Evolutionary conservation across 192 early-diverging fungal genomes (phyloP).

Genomic region (Gigaspora rosea): DNA sequence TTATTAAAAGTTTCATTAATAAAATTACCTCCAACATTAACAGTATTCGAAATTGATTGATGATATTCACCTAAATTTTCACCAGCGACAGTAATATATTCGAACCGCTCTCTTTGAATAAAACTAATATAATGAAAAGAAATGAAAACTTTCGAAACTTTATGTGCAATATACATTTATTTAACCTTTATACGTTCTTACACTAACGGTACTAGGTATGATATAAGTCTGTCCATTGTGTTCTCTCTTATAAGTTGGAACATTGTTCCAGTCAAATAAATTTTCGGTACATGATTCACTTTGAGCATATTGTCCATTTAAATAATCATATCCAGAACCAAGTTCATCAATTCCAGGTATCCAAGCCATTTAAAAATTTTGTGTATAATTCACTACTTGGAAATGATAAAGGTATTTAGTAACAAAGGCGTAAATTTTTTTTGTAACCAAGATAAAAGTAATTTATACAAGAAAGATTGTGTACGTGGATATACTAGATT

Average conservation of each 20-base stretch:
- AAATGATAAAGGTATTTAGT: too few relatives aligned
- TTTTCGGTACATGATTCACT: neutral
- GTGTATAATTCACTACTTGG: too few relatives aligned
- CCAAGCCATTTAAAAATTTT: too few relatives aligned
- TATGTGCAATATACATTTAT: neutral
- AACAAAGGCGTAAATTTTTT: too few relatives aligned
- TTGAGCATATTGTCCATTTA: neutral
- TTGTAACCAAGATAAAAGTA: too few relatives aligned
- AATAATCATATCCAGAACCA: too few relatives aligned
- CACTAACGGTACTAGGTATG: conserved; percentile 1
- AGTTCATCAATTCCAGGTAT: too few relatives aligned
- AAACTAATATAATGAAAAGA: too few relatives aligned
- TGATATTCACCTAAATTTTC: conserved; percentile 18
- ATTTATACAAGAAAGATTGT: too few relatives aligned
- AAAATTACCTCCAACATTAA: neutral
- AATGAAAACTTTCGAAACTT: neutral
- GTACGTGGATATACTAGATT: too few relatives aligned
- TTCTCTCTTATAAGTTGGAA: neutral
- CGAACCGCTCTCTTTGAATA: neutral
- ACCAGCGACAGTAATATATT: neutral
- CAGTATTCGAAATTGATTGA: neutral
- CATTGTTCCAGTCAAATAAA: neutral
- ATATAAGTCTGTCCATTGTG: neutral
- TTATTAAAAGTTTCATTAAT: neutral
- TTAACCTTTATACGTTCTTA: neutral